These are phyloP conservation scores for Maudiozyma serrabonitensis DNA, from an alignment of 805 yeast species.

Conservation along the genomic window DNA sequence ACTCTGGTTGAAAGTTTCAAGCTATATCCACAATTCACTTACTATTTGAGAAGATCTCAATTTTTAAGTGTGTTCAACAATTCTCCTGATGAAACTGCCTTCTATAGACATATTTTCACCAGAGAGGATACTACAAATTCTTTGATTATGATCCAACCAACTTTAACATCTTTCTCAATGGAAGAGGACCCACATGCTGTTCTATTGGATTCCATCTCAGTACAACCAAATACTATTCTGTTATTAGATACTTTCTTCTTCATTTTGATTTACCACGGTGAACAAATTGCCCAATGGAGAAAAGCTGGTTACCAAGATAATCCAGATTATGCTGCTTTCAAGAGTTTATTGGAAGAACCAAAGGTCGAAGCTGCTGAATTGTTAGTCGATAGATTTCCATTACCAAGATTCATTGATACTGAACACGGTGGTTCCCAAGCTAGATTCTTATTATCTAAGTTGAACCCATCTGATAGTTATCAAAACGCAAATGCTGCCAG, in stretches of 20 bases:
- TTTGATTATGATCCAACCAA: slow-evolving; percentile 95
- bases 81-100: slow-evolving; percentile 98
- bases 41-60: slow-evolving; percentile 91
- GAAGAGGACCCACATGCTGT: slow-evolving; percentile 88
- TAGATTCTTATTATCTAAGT: slow-evolving; percentile 85
- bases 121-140: slow-evolving; percentile 91
- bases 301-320: slow-evolving; percentile 88
- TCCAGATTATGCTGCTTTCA: slow-evolving; percentile 82
- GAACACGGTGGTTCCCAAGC: slow-evolving; percentile 99
- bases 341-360: slow-evolving; percentile 78
- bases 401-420: slow-evolving; percentile 94
- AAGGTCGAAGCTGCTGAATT: slow-evolving; percentile 86
- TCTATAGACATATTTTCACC: slow-evolving; percentile 83
- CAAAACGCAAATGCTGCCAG: slow-evolving; percentile 43
- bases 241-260: slow-evolving; percentile 94
- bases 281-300: slow-evolving; percentile 92
- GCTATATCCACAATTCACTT: slow-evolving; percentile 90
- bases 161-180: slow-evolving; percentile 75
- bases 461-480: slow-evolving; percentile 87
- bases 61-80: slow-evolving; percentile 92
- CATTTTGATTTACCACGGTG: slow-evolving; percentile 90
- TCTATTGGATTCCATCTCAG: slow-evolving; percentile 82
- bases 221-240: slow-evolving; percentile 78
- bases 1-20: slow-evolving; percentile 75
- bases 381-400: slow-evolving; percentile 88